These are phyloP conservation scores for Monosporozyma aerobia DNA, from an alignment of 805 yeast species.

Conservation along the genomic window DNA sequence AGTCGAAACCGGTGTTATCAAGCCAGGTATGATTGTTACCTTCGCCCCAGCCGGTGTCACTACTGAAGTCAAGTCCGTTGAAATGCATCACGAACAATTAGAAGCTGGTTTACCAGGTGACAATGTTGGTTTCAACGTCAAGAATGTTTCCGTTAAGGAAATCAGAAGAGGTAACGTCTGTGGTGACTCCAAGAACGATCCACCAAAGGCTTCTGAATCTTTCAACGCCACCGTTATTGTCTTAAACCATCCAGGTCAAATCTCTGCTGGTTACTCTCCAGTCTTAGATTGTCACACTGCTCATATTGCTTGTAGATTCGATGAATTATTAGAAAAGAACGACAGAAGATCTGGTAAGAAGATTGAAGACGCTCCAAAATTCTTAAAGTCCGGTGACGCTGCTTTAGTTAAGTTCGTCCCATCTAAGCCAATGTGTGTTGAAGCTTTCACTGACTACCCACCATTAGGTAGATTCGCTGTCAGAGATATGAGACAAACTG, in stretches of 20 bases:
- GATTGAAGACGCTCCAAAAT: conserved; percentile 82
- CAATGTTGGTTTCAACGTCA: conserved; percentile 84
- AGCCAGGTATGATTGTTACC: conserved; percentile 84
- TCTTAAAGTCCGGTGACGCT: conserved; percentile 94
- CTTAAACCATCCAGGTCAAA: conserved; percentile 89
- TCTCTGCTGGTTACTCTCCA: conserved; percentile 85
- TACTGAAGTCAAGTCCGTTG: conserved; percentile 84
- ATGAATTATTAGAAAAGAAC: conserved; percentile 69
- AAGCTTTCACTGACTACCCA: conserved; percentile 89
- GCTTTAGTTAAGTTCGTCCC: conserved; percentile 87
- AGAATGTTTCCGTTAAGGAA: conserved; percentile 83
- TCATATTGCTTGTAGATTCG: conserved; percentile 86
- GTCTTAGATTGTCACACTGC: conserved; percentile 40
- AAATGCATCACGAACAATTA: conserved; percentile 79
- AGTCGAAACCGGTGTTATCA: conserved; percentile 87
- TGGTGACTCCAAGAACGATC: conserved; percentile 86
- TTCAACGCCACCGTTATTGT: conserved; percentile 77
- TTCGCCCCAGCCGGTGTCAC: conserved; percentile 88
- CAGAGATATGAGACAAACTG: conserved; percentile 99
- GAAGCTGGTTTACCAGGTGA: conserved; percentile 82
- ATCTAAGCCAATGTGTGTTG: conserved; percentile 74
- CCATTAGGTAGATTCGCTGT: conserved; percentile 97
- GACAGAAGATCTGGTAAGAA: conserved; percentile 92
- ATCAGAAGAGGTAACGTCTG: conserved; percentile 89
- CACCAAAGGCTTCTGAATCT: conserved; percentile 70